Percentiles rank a stretch among this genome's conserved stretches.
phyloP scores from a whole-genome alignment of 352 stramenopile species.

The Globisporangium emineosum region DNA sequence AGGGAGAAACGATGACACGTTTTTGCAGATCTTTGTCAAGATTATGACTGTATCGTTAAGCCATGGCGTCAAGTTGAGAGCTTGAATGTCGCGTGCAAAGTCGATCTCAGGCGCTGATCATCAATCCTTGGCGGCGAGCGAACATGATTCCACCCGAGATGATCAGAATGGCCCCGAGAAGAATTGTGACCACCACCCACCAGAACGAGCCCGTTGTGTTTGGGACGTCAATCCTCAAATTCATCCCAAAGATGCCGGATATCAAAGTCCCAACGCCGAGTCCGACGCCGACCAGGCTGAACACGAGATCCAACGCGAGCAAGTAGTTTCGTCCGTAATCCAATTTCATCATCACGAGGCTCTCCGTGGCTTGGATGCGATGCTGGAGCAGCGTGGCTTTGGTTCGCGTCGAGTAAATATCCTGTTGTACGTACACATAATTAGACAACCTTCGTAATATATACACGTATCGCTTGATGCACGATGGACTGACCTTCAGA shows the following conservation, averaged over 20 bases:
- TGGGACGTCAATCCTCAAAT: conserved; percentile 30
- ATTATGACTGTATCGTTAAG: no score
- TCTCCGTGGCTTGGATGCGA: conserved; percentile 69
- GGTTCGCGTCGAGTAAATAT: conserved; percentile 67
- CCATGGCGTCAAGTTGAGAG: no score
- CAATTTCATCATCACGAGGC: conserved; percentile 49
- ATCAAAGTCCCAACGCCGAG: conserved; percentile 40
- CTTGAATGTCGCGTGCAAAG: no score
- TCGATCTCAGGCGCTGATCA: conserved; percentile 15
- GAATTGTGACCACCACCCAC: conserved; percentile 27
- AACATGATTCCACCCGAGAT: conserved; percentile 57
- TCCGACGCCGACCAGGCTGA: conserved; percentile 32
- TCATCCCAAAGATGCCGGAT: conserved; percentile 46
- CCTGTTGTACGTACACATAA: conserved; percentile 15
- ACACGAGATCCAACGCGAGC: conserved; percentile 40
- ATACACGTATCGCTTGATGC: neutral
- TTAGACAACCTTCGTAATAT: neutral
- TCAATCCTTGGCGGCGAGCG: conserved; percentile 18
- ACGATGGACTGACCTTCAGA: neutral
- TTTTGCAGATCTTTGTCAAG: no score
- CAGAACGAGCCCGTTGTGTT: conserved; percentile 29
- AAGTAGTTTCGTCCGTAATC: conserved; percentile 53
- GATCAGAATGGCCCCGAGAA: conserved; percentile 17
- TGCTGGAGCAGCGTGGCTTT: conserved; percentile 63
- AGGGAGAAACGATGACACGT: no score